Conservation (phyloP, 352 stramenopile species). For the Pythium phragmiticola region DNA sequence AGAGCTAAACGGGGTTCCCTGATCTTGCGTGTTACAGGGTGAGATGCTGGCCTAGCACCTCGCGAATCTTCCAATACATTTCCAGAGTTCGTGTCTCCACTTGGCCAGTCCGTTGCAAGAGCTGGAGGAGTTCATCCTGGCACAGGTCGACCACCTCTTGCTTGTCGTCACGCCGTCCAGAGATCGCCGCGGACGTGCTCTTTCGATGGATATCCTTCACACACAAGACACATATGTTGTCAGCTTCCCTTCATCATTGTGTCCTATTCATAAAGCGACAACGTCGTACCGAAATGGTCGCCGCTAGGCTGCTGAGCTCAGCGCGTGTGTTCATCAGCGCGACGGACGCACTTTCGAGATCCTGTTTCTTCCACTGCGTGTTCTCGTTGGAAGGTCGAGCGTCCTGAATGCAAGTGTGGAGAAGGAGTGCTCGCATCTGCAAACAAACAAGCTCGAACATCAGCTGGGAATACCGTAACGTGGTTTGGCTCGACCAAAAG, state of each 20-base stretch:
- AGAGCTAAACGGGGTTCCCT: background rate
- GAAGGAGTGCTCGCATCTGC: conserved; percentile 60
- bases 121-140: conserved; percentile 23
- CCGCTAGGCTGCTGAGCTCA: conserved; percentile 10
- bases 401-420: conserved; percentile 6
- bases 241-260: background rate
- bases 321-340: conserved; percentile 2
- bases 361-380: background rate
- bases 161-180: background rate
- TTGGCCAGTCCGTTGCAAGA: conserved; percentile 19
- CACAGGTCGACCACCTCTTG: conserved; percentile 11
- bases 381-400: background rate
- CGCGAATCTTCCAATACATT: conserved; percentile 29
- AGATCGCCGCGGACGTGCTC: background rate
- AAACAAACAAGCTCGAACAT: background rate
- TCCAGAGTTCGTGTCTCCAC: conserved; percentile 21
- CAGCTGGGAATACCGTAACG: background rate
- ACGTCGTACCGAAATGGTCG: conserved; percentile 7
- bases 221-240: background rate
- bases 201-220: conserved; percentile 14
- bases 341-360: conserved; percentile 5
- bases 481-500: background rate
- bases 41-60: conserved; percentile 30
- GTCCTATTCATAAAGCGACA: background rate
- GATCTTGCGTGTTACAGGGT: conserved; percentile 19